These are phyloP conservation scores for Monosporozyma aerobia DNA, from an alignment of 805 yeast genomes.

Conservation along the genomic window DNA sequence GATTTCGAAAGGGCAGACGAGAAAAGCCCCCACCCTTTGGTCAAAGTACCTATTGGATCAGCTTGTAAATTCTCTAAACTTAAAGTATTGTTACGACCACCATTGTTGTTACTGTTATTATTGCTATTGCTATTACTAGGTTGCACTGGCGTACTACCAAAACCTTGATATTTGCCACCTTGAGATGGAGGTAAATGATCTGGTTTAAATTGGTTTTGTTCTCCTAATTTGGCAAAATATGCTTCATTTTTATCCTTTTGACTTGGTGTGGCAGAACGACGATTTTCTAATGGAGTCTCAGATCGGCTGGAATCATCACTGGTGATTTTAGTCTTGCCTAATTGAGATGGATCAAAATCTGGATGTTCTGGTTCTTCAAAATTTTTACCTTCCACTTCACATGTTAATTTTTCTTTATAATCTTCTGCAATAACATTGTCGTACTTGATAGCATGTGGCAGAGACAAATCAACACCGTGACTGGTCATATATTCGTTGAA, in stretches of 20 bases:
- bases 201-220: conserved; percentile 61
- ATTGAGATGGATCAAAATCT: conserved; percentile 25
- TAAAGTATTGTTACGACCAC: conserved; percentile 31
- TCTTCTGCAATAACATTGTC: conserved; percentile 91
- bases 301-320: conserved; percentile 8
- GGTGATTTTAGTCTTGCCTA: conserved; percentile 4
- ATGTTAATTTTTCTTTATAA: conserved; percentile 72
- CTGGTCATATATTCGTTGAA: conserved; percentile 58
- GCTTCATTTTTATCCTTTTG: conserved; percentile 62
- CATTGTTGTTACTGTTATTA: conserved; percentile 11
- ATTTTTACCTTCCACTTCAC: conserved; percentile 62
- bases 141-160: conserved; percentile 64
- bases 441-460: conserved; percentile 68
- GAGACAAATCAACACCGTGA: conserved; percentile 58
- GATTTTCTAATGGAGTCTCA: conserved; percentile 30
- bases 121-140: conserved; percentile 7
- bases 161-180: conserved; percentile 89
- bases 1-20: conserved; percentile 79
- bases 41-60: conserved; percentile 85
- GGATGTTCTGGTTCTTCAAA: conserved; percentile 60
- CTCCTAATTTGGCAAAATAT: conserved; percentile 74
- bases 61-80: conserved; percentile 59
- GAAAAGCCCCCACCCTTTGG: conserved; percentile 92
- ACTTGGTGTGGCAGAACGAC: conserved; percentile 35
- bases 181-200: conserved; percentile 80